phyloP scores from a whole-genome alignment of 2,329 filamentous ascomycete species.

The Amauroascus verrucosus region DNA sequence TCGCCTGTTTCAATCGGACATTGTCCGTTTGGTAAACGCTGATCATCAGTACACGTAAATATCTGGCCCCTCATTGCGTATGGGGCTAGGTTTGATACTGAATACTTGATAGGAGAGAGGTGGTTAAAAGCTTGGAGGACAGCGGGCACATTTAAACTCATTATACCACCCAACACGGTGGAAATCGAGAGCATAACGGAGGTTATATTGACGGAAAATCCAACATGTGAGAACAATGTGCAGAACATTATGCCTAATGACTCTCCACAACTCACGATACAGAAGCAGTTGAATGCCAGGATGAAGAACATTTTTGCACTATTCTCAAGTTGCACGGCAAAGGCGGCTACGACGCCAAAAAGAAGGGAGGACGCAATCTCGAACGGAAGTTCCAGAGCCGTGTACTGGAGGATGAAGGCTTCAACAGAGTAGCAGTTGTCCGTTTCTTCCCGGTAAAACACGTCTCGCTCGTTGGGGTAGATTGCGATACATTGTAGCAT shows the following conservation, averaged over 20 bases:
- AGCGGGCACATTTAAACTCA: slow-evolving; percentile 58
- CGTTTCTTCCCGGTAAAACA: slow-evolving; percentile 67
- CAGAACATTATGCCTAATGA: slow-evolving; percentile 71
- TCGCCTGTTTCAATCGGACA: slow-evolving; percentile 58
- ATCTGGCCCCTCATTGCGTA: slow-evolving; percentile 51
- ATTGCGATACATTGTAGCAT: slow-evolving; percentile 72
- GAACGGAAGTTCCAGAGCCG: slow-evolving; percentile 60
- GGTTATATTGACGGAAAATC: slow-evolving; percentile 65
- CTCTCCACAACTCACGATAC: slow-evolving; percentile 64
- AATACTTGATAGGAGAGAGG: slow-evolving; percentile 60
- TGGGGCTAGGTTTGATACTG: slow-evolving; percentile 54
- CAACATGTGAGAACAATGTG: slow-evolving; percentile 62
- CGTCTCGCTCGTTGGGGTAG: slow-evolving; percentile 61
- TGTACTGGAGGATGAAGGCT: slow-evolving; percentile 61
- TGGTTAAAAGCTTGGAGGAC: slow-evolving; percentile 61
- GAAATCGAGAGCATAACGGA: slow-evolving; percentile 59
- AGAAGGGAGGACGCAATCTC: slow-evolving; percentile 56
- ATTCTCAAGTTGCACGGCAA: slow-evolving; percentile 56
- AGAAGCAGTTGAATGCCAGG: slow-evolving; percentile 58
- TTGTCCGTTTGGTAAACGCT: slow-evolving; percentile 49
- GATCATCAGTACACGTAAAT: slow-evolving; percentile 54
- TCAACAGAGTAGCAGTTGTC: slow-evolving; percentile 62
- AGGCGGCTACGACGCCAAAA: slow-evolving; percentile 53
- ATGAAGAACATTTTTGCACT: slow-evolving; percentile 58
- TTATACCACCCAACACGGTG: slow-evolving; percentile 59